These are phyloP conservation scores for Nicotiana benthamiana DNA, from an alignment of 257 asterid genomes.

Conservation along the genomic window DNA sequence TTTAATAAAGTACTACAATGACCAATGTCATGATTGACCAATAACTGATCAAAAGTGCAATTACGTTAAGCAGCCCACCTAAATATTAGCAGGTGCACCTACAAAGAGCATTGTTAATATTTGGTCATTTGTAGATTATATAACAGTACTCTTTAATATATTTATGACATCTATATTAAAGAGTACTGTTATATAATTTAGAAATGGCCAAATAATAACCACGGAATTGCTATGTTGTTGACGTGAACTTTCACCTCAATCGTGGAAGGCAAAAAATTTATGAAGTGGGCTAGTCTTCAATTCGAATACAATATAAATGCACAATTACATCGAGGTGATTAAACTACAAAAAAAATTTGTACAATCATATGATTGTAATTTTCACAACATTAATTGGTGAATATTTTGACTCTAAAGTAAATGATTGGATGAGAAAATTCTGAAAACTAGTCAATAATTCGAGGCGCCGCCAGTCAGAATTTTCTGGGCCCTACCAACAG, in stretches of 20 bases:
- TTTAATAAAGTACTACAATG: no score
- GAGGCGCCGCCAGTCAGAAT: slow-evolving; percentile 7
- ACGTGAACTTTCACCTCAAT: no score
- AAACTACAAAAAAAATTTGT: neutral
- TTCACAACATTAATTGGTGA: neutral
- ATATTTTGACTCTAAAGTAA: neutral
- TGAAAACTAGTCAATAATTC: neutral
- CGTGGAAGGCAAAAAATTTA: no score
- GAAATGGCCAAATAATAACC: no score
- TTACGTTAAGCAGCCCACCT: neutral
- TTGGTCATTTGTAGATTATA: no score
- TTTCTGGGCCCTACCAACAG: neutral
- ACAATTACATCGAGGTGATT: neutral
- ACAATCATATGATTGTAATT: neutral
- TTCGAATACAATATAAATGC: neutral
- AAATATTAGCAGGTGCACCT: neutral
- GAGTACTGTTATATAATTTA: no score
- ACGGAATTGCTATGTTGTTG: no score
- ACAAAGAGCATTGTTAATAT: neutral
- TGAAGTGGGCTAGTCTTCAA: no score
- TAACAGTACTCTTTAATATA: neutral
- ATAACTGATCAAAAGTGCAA: neutral
- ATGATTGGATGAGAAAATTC: neutral
- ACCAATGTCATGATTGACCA: no score
- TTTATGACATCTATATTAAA: no score